Evolutionary conservation across 345 rosid species (phyloP), one percentile per base, ranked within the genome.

Genomic region (Garcia nutans): DNA sequence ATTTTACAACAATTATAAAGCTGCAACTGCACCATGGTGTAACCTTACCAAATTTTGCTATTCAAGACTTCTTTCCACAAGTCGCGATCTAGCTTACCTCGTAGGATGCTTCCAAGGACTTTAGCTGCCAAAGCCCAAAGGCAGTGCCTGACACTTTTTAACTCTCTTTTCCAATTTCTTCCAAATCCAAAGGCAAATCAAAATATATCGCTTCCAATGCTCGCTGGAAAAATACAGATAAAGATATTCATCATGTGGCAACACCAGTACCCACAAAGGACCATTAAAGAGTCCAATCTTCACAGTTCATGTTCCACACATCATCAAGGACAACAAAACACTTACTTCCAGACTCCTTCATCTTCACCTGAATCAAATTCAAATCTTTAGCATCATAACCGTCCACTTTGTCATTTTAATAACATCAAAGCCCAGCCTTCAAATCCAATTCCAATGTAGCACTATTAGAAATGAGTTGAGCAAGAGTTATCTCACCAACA

Each of bases 101-200:
- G 72, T 31, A 83, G 33, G 19, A 83, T n/a, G 2, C 86, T 78
- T 15, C 77, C 83, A 1, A 83, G 57, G 1, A 76, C 49, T 33
- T 78, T 81, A 0, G 73, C 82, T 0, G 81, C 86, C 69, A 85
- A 71, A 6, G 85, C 83, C 62, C 69, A 85, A 71, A 6, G 85
- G 85, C 62, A 82, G 50, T 12, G 82, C 83, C 31, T 59, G 26
- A 65, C 87, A 81, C 42, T 71, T 81, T 22, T 10, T 12, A 79
- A 58, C 78, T 76, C 44, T 60, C 28, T 42, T 5, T 12, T 0
- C 72, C 80, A 2, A 61, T 45, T 3, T 0, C n/a, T 68, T 62
- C 8, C 11, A 82, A 23, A 20, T 60, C 0, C 0, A 60, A 67
- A 42, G 52, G 50, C 13, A 28, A 56, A 75, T 71, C 76, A 33